Evolutionary conservation across 2,329 filamentous ascomycete species (phyloP).

Genomic region (Aspergillus neotritici): DNA sequence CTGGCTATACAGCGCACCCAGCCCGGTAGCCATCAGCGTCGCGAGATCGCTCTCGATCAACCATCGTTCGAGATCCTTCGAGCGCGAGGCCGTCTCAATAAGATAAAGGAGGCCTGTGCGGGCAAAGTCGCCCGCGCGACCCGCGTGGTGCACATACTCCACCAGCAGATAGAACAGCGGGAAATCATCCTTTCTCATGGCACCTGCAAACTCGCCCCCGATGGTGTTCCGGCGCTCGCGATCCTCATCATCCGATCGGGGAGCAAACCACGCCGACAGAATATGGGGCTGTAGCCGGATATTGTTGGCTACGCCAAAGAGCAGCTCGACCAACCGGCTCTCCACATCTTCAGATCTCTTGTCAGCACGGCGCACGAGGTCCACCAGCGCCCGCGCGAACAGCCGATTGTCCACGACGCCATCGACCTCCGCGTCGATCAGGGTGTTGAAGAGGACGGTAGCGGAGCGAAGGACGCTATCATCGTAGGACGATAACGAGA

Average conservation of each 20-base stretch:
- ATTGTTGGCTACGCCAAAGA: slow-evolving; percentile 95
- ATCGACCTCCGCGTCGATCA: slow-evolving; percentile 95
- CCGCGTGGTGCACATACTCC: slow-evolving; percentile 94
- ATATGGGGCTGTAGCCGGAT: slow-evolving; percentile 85
- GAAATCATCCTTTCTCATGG: slow-evolving; percentile 86
- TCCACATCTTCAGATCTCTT: slow-evolving; percentile 71
- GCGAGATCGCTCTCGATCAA: slow-evolving; percentile 95
- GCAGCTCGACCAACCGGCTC: slow-evolving; percentile 79
- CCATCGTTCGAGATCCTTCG: slow-evolving; percentile 82
- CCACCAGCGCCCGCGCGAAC: slow-evolving; percentile 83
- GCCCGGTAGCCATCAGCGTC: slow-evolving; percentile 91
- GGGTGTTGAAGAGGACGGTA: slow-evolving; percentile 78
- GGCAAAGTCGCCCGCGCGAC: slow-evolving; percentile 91
- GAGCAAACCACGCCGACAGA: slow-evolving; percentile 84
- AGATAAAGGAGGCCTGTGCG: slow-evolving; percentile 91
- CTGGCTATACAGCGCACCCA: slow-evolving; percentile 72
- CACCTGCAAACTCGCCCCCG: slow-evolving; percentile 69
- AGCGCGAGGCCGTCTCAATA: slow-evolving; percentile 85
- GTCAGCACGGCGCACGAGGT: slow-evolving; percentile 69
- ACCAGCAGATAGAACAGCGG: slow-evolving; percentile 92
- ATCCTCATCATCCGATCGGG: slow-evolving; percentile 41
- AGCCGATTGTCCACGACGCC: slow-evolving; percentile 80
- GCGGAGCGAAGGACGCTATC: slow-evolving; percentile 80
- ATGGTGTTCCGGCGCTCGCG: slow-evolving; percentile 40
- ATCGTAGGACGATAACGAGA: slow-evolving; percentile 77